Percentiles rank a stretch among this genome's conserved stretches.
These are phyloP conservation scores for Leptomonas pyrrhocoris DNA, from an alignment of 208 protist species.

Conservation along the genomic window DNA sequence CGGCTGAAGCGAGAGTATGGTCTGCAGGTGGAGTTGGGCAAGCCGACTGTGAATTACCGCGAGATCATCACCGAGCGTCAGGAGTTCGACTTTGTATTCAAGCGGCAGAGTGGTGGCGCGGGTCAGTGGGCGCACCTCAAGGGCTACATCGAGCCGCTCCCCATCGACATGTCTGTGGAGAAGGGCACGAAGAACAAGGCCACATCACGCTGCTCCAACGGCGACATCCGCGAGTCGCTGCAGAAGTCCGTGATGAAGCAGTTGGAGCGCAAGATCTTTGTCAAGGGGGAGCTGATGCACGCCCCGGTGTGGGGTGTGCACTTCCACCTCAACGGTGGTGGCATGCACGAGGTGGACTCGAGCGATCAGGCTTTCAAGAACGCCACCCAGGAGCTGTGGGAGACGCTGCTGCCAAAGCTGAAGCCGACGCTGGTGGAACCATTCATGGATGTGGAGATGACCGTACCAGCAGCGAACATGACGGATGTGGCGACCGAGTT, in stretches of 20 bases:
- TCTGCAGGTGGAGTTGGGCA: constrained; percentile 90
- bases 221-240: constrained; percentile 93
- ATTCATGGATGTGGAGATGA: constrained; percentile 96
- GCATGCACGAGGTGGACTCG: constrained; percentile 98
- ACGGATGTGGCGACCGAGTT: constrained; percentile 89
- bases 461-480: constrained; percentile 85
- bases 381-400: constrained; percentile 95
- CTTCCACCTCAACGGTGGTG: constrained; percentile 96
- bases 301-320: constrained; percentile 96
- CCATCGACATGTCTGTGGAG: constrained; percentile 91
- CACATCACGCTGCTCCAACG: constrained; percentile 93
- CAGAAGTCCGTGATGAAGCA: constrained; percentile 94
- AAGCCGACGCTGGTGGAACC: constrained; percentile 96
- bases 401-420: constrained; percentile 87
- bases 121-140: constrained; percentile 98
- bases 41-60: constrained; percentile 97
- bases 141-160: constrained; percentile 91
- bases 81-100: constrained; percentile 98
- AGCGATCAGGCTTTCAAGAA: constrained; percentile 98
- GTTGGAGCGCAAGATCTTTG: constrained; percentile 91
- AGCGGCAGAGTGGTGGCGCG: constrained; percentile 98
- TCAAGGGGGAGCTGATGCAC: constrained; percentile 95
- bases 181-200: constrained; percentile 89
- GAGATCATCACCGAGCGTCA: constrained; percentile 91
- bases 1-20: constrained; percentile 95